Evolutionary conservation across 2,329 filamentous ascomycete species (phyloP).

Genomic region (Hymenoscyphus linearis): DNA sequence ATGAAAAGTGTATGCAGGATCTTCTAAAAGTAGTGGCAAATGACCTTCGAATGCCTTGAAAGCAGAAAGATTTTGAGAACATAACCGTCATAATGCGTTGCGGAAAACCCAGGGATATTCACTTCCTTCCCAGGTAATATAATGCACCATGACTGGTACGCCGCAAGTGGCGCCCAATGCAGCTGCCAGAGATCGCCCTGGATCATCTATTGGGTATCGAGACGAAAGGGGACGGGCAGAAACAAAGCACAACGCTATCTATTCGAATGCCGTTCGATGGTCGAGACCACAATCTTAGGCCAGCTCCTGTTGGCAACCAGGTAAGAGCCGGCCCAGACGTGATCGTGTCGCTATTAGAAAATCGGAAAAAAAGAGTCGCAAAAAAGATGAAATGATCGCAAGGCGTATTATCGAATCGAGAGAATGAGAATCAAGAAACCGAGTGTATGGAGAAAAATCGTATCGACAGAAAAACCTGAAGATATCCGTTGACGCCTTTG

Average conservation of each 20-base stretch:
- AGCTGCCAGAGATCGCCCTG: constrained; percentile 30
- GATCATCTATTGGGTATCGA: constrained; percentile 33
- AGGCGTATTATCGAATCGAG: constrained; percentile 20
- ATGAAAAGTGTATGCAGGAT: constrained; percentile 23
- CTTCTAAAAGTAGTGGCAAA: constrained; percentile 23
- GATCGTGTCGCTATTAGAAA: constrained; percentile 30
- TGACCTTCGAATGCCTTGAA: constrained; percentile 23
- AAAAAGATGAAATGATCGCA: constrained; percentile 16
- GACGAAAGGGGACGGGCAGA: constrained; percentile 28
- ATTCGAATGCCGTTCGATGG: constrained; percentile 34
- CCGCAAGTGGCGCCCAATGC: constrained; percentile 30
- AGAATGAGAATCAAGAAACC: constrained; percentile 12
- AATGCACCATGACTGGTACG: constrained; percentile 32
- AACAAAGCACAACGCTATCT: constrained; percentile 36
- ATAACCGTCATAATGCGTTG: constrained; percentile 34
- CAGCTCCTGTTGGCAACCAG: constrained; percentile 22
- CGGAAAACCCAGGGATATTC: constrained; percentile 22
- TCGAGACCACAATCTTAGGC: constrained; percentile 25
- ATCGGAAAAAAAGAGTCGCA: constrained; percentile 24
- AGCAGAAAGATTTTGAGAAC: constrained; percentile 27
- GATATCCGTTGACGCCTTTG: constrained; percentile 28
- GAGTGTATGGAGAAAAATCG: constrained; percentile 10
- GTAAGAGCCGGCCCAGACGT: constrained; percentile 26
- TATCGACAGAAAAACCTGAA: constrained; percentile 18
- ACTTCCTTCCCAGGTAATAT: constrained; percentile 23